Evolutionary conservation across 805 yeast species (phyloP).

Genomic region (Hanseniaspora vineae): DNA sequence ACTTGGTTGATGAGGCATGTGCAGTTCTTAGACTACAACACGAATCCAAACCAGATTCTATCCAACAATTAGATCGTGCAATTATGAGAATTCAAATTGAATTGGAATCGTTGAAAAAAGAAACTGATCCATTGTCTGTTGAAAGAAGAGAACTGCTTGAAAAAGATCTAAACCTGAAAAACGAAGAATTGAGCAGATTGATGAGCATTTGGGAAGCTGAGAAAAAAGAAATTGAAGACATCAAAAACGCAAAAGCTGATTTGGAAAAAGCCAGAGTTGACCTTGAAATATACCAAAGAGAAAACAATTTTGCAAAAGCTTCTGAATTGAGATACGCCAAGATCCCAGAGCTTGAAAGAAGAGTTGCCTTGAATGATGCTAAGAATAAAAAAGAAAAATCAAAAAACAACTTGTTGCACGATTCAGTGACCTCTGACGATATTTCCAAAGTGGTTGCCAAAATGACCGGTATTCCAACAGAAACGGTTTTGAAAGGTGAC

Average conservation of each 20-base stretch:
- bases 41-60: constrained; percentile 92
- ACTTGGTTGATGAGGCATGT: constrained; percentile 93
- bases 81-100: constrained; percentile 93
- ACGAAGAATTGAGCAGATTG: constrained; percentile 53
- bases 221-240: constrained; percentile 56
- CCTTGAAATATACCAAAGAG: constrained; percentile 69
- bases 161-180: constrained; percentile 47
- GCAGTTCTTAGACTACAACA: constrained; percentile 89
- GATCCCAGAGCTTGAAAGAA: constrained; percentile 66
- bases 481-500: constrained; percentile 84
- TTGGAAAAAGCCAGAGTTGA: constrained; percentile 77
- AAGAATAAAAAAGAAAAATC: constrained; percentile 24
- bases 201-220: constrained; percentile 84
- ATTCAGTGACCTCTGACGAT: constrained; percentile 87
- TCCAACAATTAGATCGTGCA: constrained; percentile 75
- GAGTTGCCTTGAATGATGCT: constrained; percentile 33
- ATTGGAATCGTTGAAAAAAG: constrained; percentile 84
- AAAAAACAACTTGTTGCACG: constrained; percentile 39
- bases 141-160: constrained; percentile 71
- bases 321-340: constrained; percentile 79
- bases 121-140: constrained; percentile 69
- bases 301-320: constrained; percentile 77
- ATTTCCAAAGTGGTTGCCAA: constrained; percentile 84
- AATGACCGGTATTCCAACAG: constrained; percentile 94
- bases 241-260: constrained; percentile 69